A percentile compares a stretch with the other conserved stretches of the same genome.
These are phyloP conservation scores for Xerocomellus intermedius DNA, from an alignment of 768 basidiomycete species.

Conservation along the genomic window DNA sequence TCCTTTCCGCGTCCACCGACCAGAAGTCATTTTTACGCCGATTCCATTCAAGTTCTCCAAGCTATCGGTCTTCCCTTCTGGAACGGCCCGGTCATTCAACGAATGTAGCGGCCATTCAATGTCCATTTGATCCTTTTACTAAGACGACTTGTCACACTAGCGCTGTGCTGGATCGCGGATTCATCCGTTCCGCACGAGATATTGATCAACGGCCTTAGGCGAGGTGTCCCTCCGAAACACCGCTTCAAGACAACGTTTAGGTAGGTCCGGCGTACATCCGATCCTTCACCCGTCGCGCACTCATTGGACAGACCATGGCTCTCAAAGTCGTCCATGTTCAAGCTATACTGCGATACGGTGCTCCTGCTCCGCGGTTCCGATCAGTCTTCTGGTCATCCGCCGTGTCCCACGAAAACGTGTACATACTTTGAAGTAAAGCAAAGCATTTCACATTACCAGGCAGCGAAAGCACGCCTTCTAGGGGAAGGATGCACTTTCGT, in stretches of 20 bases:
- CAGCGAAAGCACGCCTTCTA: slow-evolving; percentile 48
- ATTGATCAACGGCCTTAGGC: slow-evolving; percentile 75
- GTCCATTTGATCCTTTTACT: neutral
- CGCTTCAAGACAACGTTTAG: slow-evolving; percentile 60
- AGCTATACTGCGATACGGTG: slow-evolving; percentile 38
- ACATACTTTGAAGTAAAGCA: slow-evolving; percentile 51
- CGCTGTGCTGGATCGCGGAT: slow-evolving; percentile 69
- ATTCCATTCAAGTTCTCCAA: slow-evolving; percentile 49
- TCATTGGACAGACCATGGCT: slow-evolving; percentile 43
- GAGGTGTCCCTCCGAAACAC: slow-evolving; percentile 74
- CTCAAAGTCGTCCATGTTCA: slow-evolving; percentile 54
- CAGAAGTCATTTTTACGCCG: slow-evolving; percentile 57
- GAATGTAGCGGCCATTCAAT: slow-evolving; percentile 50
- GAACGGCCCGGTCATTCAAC: slow-evolving; percentile 51
- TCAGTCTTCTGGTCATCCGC: slow-evolving; percentile 8
- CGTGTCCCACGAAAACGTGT: slow-evolving; percentile 14
- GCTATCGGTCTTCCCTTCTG: slow-evolving; percentile 45
- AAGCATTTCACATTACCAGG: slow-evolving; percentile 44
- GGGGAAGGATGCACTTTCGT: slow-evolving; percentile 48
- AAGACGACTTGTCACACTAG: slow-evolving; percentile 35
- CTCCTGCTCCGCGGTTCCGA: slow-evolving; percentile 11
- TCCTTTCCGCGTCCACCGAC: slow-evolving; percentile 49
- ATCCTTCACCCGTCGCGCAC: neutral
- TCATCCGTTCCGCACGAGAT: slow-evolving; percentile 50
- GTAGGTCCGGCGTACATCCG: slow-evolving; percentile 34